These are phyloP conservation scores for Exutisphaerella laricina DNA, from an alignment of 2,329 filamentous ascomycete genomes.

Conservation along the genomic window DNA sequence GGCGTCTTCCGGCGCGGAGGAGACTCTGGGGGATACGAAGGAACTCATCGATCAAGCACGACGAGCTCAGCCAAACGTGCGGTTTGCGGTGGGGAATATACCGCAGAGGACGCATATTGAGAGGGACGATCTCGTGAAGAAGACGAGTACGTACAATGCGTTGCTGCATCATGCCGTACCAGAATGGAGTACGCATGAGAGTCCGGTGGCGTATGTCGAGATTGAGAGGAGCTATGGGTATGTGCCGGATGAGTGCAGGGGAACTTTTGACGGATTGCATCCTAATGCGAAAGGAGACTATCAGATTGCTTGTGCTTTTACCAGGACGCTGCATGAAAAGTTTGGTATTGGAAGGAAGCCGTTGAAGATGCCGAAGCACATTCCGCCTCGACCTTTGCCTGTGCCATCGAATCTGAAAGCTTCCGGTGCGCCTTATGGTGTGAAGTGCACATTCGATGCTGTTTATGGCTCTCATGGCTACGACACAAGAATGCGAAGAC, in stretches of 20 bases:
- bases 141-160: conserved; percentile 20
- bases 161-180: conserved; percentile 19
- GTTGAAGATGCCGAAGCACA: conserved; percentile 9
- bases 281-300: conserved; percentile 40
- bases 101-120: conserved; percentile 19
- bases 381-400: conserved; percentile 11
- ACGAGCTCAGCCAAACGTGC: conserved; percentile 22
- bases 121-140: conserved; percentile 18
- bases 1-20: conserved; percentile 17
- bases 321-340: conserved; percentile 25
- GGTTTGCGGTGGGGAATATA: conserved; percentile 22
- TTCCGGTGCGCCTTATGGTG: conserved; percentile 11
- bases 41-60: conserved; percentile 32
- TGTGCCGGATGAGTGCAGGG: conserved; percentile 29
- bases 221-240: conserved; percentile 26
- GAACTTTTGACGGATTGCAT: conserved; percentile 41
- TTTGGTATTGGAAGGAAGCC: conserved; percentile 8
- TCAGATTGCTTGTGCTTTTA: conserved; percentile 41
- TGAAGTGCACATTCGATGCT: conserved; percentile 12
- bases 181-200: conserved; percentile 25
- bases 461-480: conserved; percentile 19
- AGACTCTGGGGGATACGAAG: conserved; percentile 23
- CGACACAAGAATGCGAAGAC: conserved; percentile 9
- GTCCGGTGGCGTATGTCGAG: conserved; percentile 33
- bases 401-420: conserved; percentile 9